Base-by-base conservation (phyloP, 352 stramenopile genomes). In the Phytophthora melonis region DNA sequence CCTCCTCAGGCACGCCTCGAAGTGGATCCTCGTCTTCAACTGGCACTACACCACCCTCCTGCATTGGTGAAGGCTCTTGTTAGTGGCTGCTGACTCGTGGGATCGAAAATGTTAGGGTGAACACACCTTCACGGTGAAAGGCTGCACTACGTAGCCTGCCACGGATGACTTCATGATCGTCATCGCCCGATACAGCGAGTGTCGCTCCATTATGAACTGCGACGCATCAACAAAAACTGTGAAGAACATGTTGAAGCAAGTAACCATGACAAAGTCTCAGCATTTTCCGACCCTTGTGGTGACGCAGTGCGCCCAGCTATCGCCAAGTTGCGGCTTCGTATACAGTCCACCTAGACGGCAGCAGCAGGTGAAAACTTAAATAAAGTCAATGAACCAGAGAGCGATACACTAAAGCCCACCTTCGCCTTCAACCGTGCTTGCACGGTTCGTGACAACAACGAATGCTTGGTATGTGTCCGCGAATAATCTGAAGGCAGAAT, bases 281-380 rank as follows among this genome's bases (percentile, higher is more conserved):
- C 14, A 32, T 25, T 36, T 8, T 47, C 63, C 25, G 45, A 91
- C 87, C 47, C 87, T 81, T 39, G 79, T 87, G 3, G 84, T 93
- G 57, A 93, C 81, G 32, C 84, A 93, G 45, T 93, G 84, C 6
- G 84, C 75, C 89, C 89, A 95, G 16, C 53, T 86, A 25, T 93
- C 86, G 36, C 86, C 86, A 39, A 95, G 79, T 16, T 80, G 60
- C 16, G 89, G 83, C 19, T 85, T 87, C 19, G 89, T 93, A 63
- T 85, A 94, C 16, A 89, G 59, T n/a, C 68, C 87, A 75, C 41
- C 72, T 77, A 57, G 43, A 61, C 69, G 16, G 32, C n/a, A 70
- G 13, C 23, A 70, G 19, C 36, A 58, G 2, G 58, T 70, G 32
- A 72, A 32, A 30, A 61, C 16, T 58, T 11, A 56, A 7, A 52